Evolutionary conservation across 1,284 basidiomycete species (phyloP), one percentile per base, ranked within the genome.

Genomic region (Tremellales sp.): DNA sequence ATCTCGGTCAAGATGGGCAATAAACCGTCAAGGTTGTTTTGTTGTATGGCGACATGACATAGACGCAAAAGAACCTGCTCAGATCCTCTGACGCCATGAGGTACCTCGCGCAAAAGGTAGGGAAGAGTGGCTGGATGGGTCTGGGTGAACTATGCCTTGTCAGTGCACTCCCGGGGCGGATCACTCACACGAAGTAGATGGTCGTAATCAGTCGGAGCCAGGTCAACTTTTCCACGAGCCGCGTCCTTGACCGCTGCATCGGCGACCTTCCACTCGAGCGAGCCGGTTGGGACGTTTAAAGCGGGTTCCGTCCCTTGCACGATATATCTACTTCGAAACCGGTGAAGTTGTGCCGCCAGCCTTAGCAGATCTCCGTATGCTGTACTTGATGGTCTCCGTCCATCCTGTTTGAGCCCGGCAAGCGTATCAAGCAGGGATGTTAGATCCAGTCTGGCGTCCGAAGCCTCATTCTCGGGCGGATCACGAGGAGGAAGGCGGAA

Each of bases 221-320:
- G 53, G 19, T 68, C 65, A 19, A 69, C 51, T 1, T 57, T 58
- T 12, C 64, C 67, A 0, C 48, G 49, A n/a, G 51, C 43, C 10
- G 69, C 69, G 37, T 71, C 69, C 24, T 61, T 49, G 51, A 61
- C 62, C 0, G 67, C 62, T 7, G 49, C 62, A 27, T 61, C 49
- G 2, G 65, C 64, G 24, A 71, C 53, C 51, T 65, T 59, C 52
- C 65, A 62, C 3, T 64, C 68, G 10, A 70, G 49, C 19, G 33
- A 36, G 15, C 19, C 33, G 33, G 6, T 13, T 17, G 33, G 33
- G 13, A 36, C 19, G 13, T 36, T 5, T 36, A 15, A 6, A 6
- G 33, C 15, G 15, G 33, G 33, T 36, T 36, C 13, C 13, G 33
- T 4, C 15, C 33, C 33, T 36, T 36, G 33, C 13, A n/a, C 15